phyloP scores from a whole-genome alignment of 116 monocot species.

The Zostera marina region DNA sequence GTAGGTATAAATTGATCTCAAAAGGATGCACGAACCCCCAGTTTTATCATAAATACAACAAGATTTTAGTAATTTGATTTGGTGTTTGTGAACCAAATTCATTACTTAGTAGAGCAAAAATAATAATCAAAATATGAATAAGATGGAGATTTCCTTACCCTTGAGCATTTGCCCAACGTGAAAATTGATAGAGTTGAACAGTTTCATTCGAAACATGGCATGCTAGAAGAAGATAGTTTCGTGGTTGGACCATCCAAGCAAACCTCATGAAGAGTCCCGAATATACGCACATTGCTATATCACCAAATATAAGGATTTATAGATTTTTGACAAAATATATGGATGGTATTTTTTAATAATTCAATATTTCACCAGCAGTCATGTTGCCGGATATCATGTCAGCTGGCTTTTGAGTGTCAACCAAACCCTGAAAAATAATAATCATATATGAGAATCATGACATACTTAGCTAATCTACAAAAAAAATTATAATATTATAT shows the following conservation, averaged over 20 bases:
- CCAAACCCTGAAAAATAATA: conserved; percentile 50
- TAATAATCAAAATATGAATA: not conserved
- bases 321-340: not conserved
- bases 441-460: not conserved
- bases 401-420: conserved; percentile 81
- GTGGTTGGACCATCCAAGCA: conserved; percentile 99
- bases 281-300: conserved; percentile 91
- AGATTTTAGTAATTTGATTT: too few relatives aligned
- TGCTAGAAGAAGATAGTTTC: conserved; percentile 86
- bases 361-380: conserved; percentile 57
- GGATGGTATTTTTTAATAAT: not conserved
- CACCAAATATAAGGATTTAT: conserved; percentile 2
- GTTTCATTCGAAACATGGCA: conserved; percentile 96
- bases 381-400: conserved; percentile 99
- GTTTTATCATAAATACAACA: too few relatives aligned
- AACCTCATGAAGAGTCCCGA: conserved; percentile 98
- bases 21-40: too few relatives aligned
- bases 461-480: not conserved
- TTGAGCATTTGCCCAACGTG: conserved; percentile 72
- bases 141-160: conserved; percentile 24
- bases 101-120: too few relatives aligned
- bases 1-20: too few relatives aligned
- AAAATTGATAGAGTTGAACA: conserved; percentile 88
- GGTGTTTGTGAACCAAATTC: too few relatives aligned
- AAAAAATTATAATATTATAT: not conserved